Base-by-base conservation (phyloP, 2,329 filamentous ascomycete genomes). In the Ceratocystis huliohia region DNA sequence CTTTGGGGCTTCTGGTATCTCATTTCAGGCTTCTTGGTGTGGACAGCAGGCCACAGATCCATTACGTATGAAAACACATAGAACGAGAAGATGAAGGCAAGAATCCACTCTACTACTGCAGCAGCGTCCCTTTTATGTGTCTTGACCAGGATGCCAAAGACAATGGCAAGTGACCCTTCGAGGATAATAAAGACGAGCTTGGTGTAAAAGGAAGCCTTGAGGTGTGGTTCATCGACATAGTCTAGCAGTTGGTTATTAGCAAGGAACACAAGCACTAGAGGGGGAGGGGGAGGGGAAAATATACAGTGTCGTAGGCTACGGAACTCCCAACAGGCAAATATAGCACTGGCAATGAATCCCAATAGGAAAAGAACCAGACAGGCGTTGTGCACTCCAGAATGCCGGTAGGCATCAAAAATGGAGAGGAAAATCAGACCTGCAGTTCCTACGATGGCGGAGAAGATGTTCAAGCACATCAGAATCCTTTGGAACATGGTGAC, bases 301-400 rank as follows among this genome's bases (percentile, higher is more conserved):
- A 65, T 75, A 84, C 83, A 87, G 65, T 88, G 85, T 30, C 91
- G 91, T 1, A 97, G 81, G 1, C 89, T 86, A 72, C 94, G 88
- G 75, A 96, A 96, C 75, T 96, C 91, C 78, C 84, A 86, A 78
- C 92, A 96, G 70, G 93, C 88, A 75, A 92, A 93, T 70, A 96
- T 82, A 66, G 93, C 92, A 3, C 87, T 90, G 65, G 96, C 73
- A 65, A 96, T 79, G 74, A 96, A 97, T 44, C 91, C 94, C 15
- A 76, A 85, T 74, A 96, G 90, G 75, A 99, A 99, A 64, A 96
- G 76, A 0, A 83, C 76, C 45, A 99, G 77, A 76, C 96, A 96
- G 1, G 84, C 78, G 72, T 90, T 80, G 74, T 99, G 94, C 67
- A 88, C 74, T 1, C 71, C 75, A 1, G 80, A 80, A 74, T 96